A percentile compares a stretch with the other conserved stretches of the same genome.
These are phyloP conservation scores for Chloris gayana DNA, from an alignment of 176 grass and related monocot species.

Conservation along the genomic window DNA sequence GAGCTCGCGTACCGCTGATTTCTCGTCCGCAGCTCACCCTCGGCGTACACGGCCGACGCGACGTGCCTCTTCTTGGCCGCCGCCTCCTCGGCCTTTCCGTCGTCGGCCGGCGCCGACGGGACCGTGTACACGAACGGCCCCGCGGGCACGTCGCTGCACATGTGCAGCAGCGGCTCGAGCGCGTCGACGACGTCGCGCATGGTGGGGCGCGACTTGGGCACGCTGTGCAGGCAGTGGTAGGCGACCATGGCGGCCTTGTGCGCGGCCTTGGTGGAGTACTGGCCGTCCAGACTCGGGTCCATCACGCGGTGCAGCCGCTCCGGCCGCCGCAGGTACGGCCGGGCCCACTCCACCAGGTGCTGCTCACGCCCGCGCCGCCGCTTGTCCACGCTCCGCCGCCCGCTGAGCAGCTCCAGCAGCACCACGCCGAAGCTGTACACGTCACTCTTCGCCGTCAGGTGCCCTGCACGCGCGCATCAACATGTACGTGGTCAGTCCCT, in stretches of 20 bases:
- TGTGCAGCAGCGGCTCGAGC: slow-evolving; percentile 53
- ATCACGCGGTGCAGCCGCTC: slow-evolving; percentile 61
- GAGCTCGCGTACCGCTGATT: slow-evolving; percentile 40
- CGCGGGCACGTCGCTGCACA: slow-evolving; percentile 32
- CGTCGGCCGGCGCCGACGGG: not conserved
- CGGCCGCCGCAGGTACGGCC: slow-evolving; percentile 51
- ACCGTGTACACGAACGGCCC: slow-evolving; percentile 50
- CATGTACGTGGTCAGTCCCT: not conserved
- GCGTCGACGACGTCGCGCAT: slow-evolving; percentile 67
- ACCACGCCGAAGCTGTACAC: slow-evolving; percentile 96
- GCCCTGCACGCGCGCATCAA: slow-evolving; percentile 38
- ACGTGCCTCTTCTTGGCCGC: slow-evolving; percentile 18
- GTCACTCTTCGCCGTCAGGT: slow-evolving; percentile 90
- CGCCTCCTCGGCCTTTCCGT: not conserved
- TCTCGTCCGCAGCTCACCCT: not conserved
- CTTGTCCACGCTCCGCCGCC: slow-evolving; percentile 70
- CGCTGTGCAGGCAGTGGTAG: slow-evolving; percentile 52
- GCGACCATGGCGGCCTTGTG: slow-evolving; percentile 47
- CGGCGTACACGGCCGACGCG: slow-evolving; percentile 24
- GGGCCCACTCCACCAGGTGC: slow-evolving; percentile 57
- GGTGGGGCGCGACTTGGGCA: slow-evolving; percentile 52
- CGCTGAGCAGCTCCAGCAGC: slow-evolving; percentile 75
- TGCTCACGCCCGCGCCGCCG: slow-evolving; percentile 54
- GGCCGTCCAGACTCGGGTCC: slow-evolving; percentile 60
- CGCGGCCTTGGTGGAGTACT: slow-evolving; percentile 50